Evolutionary conservation across 495 filamentous ascomycete genomes (phyloP).

Genomic region (Lineolata rhizophorae): DNA sequence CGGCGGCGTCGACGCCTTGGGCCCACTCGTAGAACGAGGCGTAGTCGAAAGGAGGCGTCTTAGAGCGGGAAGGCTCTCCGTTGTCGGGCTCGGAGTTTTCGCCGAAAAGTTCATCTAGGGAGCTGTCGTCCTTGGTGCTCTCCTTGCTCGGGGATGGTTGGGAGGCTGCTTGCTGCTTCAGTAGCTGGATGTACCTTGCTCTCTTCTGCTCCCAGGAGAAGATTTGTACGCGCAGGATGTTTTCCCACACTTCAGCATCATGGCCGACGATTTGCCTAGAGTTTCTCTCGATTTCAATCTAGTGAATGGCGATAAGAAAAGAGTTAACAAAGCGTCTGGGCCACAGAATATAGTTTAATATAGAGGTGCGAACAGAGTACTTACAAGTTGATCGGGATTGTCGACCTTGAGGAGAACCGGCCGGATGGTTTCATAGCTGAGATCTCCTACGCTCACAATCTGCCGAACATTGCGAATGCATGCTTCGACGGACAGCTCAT

Average conservation of each 20-base stretch:
- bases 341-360: no score
- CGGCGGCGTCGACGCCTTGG: no score
- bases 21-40: no score
- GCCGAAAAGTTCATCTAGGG: no score
- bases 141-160: no score
- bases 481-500: neutral
- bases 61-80: no score
- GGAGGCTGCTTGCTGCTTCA: no score
- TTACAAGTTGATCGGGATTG: neutral
- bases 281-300: neutral
- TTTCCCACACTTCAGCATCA: neutral
- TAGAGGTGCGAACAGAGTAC: neutral
- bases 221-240: neutral
- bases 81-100: no score
- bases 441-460: neutral
- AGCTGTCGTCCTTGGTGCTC: no score
- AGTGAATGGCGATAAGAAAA: neutral
- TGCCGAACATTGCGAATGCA: neutral
- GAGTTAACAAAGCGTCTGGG: no score
- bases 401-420: constrained; percentile 1
- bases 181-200: no score
- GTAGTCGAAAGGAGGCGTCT: no score
- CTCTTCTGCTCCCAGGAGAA: neutral
- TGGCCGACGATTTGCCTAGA: neutral
- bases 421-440: neutral